A percentile compares a stretch with the other conserved stretches of the same genome.
phyloP scores from a whole-genome alignment of 2,329 filamentous ascomycete species.

The Esteya vermicola region DNA sequence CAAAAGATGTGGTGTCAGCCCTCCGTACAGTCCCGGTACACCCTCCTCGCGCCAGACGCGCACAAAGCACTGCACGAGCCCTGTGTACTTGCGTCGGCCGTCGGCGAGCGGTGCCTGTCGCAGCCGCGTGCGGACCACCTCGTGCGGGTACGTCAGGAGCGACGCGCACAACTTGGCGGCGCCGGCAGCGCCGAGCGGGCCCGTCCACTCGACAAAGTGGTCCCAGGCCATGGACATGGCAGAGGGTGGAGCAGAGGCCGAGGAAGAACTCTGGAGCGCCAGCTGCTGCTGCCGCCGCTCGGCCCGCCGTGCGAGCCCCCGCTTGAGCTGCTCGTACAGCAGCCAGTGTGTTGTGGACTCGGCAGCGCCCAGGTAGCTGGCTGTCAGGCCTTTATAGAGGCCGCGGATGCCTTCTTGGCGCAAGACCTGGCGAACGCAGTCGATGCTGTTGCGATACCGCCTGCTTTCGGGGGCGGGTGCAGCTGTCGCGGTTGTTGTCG shows the following conservation, averaged over 20 bases:
- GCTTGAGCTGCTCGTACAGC: conserved; percentile 86
- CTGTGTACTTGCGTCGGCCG: conserved; percentile 71
- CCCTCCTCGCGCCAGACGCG: conserved; percentile 82
- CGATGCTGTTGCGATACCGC: conserved; percentile 74
- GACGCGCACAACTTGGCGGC: conserved; percentile 76
- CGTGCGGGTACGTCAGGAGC: conserved; percentile 79
- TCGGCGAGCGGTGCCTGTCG: conserved; percentile 66
- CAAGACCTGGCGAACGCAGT: conserved; percentile 74
- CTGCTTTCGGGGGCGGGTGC: conserved; percentile 32
- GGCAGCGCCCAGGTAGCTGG: conserved; percentile 79
- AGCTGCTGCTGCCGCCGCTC: no score
- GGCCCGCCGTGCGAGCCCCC: conserved; percentile 48
- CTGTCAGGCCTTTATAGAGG: conserved; percentile 80
- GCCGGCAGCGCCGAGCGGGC: conserved; percentile 66
- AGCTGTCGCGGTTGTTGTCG: conserved; percentile 23
- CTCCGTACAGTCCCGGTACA: conserved; percentile 73
- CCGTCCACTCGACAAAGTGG: conserved; percentile 59
- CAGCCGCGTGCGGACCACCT: conserved; percentile 75
- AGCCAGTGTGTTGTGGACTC: conserved; percentile 91
- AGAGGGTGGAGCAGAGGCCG: no score
- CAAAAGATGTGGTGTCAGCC: conserved; percentile 81
- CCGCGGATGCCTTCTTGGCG: conserved; percentile 67
- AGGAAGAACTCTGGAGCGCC: no score
- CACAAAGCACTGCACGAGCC: conserved; percentile 76
- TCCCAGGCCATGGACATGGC: conserved; percentile 62